phyloP scores from a whole-genome alignment of 2,329 filamentous ascomycete genomes.

The Colletotrichum orchidophilum region DNA sequence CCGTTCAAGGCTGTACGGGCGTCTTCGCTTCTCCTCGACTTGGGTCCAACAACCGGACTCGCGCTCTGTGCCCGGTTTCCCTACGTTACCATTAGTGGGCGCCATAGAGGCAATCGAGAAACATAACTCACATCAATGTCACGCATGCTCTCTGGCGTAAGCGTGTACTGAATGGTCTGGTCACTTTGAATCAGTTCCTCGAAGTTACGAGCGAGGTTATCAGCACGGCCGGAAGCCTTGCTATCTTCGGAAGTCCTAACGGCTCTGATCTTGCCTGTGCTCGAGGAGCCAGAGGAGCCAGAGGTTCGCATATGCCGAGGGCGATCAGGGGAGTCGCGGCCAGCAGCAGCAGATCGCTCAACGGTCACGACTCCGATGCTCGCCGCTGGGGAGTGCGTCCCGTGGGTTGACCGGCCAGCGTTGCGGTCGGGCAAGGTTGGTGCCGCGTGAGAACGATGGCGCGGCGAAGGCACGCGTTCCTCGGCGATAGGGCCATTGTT shows the following conservation, averaged over 20 bases:
- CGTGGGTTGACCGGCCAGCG: constrained; percentile 21
- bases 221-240: constrained; percentile 52
- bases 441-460: constrained; percentile 37
- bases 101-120: background rate
- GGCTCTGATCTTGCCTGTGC: constrained; percentile 60
- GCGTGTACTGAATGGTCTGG: constrained; percentile 83
- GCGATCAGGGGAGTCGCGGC: constrained; percentile 29
- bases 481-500: constrained; percentile 46
- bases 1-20: constrained; percentile 45
- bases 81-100: constrained; percentile 41
- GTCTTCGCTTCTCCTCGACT: constrained; percentile 59
- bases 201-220: constrained; percentile 74
- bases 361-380: constrained; percentile 51
- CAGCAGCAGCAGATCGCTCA: constrained; percentile 41
- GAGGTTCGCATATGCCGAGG: constrained; percentile 55
- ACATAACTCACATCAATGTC: constrained; percentile 56
- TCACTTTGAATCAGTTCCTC: constrained; percentile 85
- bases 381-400: constrained; percentile 33
- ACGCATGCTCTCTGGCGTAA: constrained; percentile 83
- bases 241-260: constrained; percentile 69
- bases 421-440: constrained; percentile 35
- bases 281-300: constrained; percentile 61
- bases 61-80: constrained; percentile 49
- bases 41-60: constrained; percentile 53
- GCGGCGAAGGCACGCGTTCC: constrained; percentile 42